Evolutionary conservation across 768 basidiomycete species (phyloP), one percentile per base, ranked within the genome.

Genomic region (Tricholomella constricta): DNA sequence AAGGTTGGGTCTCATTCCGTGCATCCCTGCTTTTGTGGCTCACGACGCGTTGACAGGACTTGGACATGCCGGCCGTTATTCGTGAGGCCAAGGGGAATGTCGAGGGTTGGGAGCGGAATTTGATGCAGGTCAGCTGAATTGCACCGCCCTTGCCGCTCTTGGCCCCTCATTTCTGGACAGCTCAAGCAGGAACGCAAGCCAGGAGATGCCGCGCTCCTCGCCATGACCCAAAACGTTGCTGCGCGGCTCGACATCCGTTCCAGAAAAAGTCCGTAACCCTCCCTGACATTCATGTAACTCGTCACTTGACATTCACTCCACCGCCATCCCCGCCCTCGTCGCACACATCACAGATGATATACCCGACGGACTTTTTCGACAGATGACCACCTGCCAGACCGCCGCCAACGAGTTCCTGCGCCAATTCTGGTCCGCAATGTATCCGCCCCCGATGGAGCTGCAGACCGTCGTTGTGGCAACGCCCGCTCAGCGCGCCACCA

Each of bases 371-470:
- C 74, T 96, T 34, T 85, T 91, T 61, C 78, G 83, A 50, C 86
- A 94, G 71, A 88, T 98, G 82, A 85, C 83, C 15, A 89, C 89
- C 0, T 93, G 91, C 63, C 94, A 97, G 64, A 92, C 92, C 1
- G 89, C 95, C 3, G 88, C 95, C 10, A 94, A 93, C 63, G 97
- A 99, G 66, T 97, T 98, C 67, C 77, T 99, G 12, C 86, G 96
- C 25, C 97, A 98, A 66, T 98, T 94, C 67, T 98, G 95, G 94
- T 80, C 86, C 2, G 82, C 93, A 2, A 81, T 90, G 45, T 89
- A 93, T 57, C 95, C 94, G 5, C 84, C 88, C 6, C 69, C 79
- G 1, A 73, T 78, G 15, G 89, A 89, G 44, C 61, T 74, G 15
- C 79, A 80, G 48, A 75, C 79, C 0, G 66, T 81, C 2, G 71